phyloP scores from a whole-genome alignment of 2,329 filamentous ascomycete species.

The Neonectria sp. region DNA sequence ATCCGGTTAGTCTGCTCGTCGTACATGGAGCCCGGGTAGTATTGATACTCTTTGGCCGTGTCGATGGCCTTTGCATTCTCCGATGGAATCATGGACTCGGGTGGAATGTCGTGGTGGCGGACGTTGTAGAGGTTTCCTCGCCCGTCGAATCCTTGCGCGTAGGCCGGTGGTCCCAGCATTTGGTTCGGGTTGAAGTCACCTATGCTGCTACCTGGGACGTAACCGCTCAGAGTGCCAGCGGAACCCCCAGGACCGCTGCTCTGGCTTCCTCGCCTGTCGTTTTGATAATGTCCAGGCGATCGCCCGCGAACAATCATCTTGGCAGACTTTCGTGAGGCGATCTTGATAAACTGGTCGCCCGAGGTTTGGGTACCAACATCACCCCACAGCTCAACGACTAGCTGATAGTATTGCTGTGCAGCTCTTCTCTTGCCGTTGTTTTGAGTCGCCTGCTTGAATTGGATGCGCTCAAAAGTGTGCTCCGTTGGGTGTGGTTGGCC shows the following conservation, averaged over 20 bases:
- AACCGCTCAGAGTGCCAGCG: conserved; percentile 71
- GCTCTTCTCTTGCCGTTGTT: conserved; percentile 94
- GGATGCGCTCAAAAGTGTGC: conserved; percentile 87
- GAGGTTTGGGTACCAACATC: conserved; percentile 68
- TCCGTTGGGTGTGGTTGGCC: conserved; percentile 63
- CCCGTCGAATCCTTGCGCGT: conserved; percentile 47
- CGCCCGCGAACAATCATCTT: conserved; percentile 91
- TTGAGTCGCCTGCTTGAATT: conserved; percentile 94
- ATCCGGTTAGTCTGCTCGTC: conserved; percentile 63
- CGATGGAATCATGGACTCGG: conserved; percentile 66
- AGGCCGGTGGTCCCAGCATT: conserved; percentile 55
- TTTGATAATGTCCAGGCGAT: conserved; percentile 85
- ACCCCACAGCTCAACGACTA: conserved; percentile 88
- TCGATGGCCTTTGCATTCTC: conserved; percentile 68
- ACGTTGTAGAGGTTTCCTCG: conserved; percentile 57
- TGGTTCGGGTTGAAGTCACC: conserved; percentile 49
- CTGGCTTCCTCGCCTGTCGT: conserved; percentile 77
- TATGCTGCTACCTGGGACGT: conserved; percentile 44
- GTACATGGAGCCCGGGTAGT: conserved; percentile 67
- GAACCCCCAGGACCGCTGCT: conserved; percentile 79
- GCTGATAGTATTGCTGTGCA: conserved; percentile 92
- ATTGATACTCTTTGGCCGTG: conserved; percentile 67
- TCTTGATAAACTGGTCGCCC: conserved; percentile 74
- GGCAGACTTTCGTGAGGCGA: conserved; percentile 81
- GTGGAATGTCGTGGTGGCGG: conserved; percentile 65